Conservation (phyloP, 2,329 filamentous ascomycete species). For the Colletotrichum eleusines region DNA sequence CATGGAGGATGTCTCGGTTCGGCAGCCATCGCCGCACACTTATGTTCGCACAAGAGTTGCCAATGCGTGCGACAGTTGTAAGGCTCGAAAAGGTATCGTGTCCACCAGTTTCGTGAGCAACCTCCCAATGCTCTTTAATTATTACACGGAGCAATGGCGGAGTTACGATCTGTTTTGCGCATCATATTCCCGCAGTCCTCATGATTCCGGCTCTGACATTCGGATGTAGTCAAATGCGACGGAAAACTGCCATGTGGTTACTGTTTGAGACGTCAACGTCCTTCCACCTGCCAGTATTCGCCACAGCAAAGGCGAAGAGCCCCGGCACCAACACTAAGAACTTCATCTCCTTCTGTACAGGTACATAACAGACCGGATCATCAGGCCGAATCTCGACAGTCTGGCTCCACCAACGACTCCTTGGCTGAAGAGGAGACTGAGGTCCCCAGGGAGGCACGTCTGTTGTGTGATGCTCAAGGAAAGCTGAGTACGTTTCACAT, state of each 20-base stretch:
- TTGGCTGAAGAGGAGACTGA: slow-evolving; percentile 65
- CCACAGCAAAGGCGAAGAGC: slow-evolving; percentile 56
- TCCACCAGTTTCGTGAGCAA: slow-evolving; percentile 42
- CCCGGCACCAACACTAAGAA: slow-evolving; percentile 42
- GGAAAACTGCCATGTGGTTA: slow-evolving; percentile 65
- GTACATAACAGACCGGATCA: slow-evolving; percentile 23
- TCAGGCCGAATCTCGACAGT: background rate
- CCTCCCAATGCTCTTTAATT: background rate
- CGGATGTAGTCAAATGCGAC: slow-evolving; percentile 61
- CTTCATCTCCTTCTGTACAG: slow-evolving; percentile 36
- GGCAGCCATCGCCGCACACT: slow-evolving; percentile 29
- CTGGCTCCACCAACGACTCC: slow-evolving; percentile 41
- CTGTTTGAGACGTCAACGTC: slow-evolving; percentile 58
- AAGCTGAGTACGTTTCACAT: slow-evolving; percentile 53
- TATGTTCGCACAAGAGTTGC: slow-evolving; percentile 56
- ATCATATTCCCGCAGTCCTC: background rate
- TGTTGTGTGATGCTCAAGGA: slow-evolving; percentile 65
- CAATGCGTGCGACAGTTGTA: slow-evolving; percentile 68
- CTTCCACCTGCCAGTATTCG: slow-evolving; percentile 62
- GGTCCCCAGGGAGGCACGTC: slow-evolving; percentile 64
- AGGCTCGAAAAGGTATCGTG: slow-evolving; percentile 58
- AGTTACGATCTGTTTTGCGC: slow-evolving; percentile 4
- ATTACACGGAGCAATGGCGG: background rate
- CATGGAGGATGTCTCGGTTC: slow-evolving; percentile 40
- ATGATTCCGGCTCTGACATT: slow-evolving; percentile 4